phyloP scores from a whole-genome alignment of 257 asterid genomes.

The Phtheirospermum japonicum region DNA sequence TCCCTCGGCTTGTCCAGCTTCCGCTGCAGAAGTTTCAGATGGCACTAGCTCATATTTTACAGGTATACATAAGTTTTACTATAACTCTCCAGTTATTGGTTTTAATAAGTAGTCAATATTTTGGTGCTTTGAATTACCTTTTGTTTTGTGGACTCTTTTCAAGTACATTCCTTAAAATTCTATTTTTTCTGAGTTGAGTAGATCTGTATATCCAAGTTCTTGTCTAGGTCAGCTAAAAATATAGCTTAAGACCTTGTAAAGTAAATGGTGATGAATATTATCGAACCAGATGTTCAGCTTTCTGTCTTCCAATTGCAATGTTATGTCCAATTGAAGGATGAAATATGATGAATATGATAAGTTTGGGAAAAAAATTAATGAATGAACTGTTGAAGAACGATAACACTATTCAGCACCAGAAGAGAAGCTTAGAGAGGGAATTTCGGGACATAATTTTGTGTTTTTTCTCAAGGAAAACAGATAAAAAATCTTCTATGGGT shows the following conservation, averaged over 20 bases:
- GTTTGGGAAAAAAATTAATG: conserved; percentile 7
- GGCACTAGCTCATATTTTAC: conserved; percentile 93
- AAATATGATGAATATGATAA: conserved; percentile 4
- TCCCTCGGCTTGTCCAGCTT: conserved; percentile 88
- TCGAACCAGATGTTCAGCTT: background rate
- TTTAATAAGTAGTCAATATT: background rate
- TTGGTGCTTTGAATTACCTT: conserved; percentile 13
- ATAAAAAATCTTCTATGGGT: background rate
- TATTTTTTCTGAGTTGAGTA: background rate
- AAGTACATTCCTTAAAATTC: background rate
- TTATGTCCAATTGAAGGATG: conserved; percentile 1
- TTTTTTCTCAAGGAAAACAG: background rate
- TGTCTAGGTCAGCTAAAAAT: background rate
- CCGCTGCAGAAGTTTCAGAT: conserved; percentile 89
- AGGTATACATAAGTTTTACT: conserved; percentile 45
- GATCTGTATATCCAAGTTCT: conserved; percentile 3
- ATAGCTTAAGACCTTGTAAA: conserved; percentile 5
- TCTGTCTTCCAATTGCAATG: background rate
- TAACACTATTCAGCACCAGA: conserved; percentile 1
- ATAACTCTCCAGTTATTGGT: conserved; percentile 9
- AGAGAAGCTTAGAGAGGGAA: background rate
- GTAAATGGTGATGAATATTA: conserved; percentile 11
- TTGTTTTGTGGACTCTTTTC: background rate
- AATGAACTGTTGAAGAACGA: conserved; percentile 16
- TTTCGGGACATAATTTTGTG: background rate